Evolutionary conservation across 1,284 basidiomycete species (phyloP).

Genomic region (Marasmius oreades): DNA sequence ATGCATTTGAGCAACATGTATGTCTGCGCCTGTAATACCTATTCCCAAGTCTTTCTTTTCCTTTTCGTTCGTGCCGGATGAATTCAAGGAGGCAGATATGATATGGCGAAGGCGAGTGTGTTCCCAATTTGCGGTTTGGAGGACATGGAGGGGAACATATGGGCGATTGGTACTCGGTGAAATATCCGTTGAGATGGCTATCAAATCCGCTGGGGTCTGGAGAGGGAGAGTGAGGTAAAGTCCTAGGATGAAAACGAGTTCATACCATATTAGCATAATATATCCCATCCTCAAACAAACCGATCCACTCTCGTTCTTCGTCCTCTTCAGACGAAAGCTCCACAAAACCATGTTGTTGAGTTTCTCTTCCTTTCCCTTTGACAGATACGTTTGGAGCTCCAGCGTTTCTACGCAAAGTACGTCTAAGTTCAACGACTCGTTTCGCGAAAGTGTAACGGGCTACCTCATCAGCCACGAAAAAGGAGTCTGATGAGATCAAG

Average conservation of each 20-base stretch:
- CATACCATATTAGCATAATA: slow-evolving; percentile 88
- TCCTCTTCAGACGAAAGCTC: slow-evolving; percentile 40
- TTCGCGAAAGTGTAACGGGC: slow-evolving; percentile 81
- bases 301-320: slow-evolving; percentile 63
- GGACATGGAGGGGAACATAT: slow-evolving; percentile 61
- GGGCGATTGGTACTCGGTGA: slow-evolving; percentile 68
- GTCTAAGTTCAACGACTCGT: slow-evolving; percentile 69
- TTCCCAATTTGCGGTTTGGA: slow-evolving; percentile 80
- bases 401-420: not conserved
- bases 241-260: slow-evolving; percentile 10
- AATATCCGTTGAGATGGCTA: slow-evolving; percentile 66
- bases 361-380: slow-evolving; percentile 17
- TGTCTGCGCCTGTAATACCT: slow-evolving; percentile 44
- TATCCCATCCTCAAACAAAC: slow-evolving; percentile 76
- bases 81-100: slow-evolving; percentile 41
- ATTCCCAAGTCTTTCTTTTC: slow-evolving; percentile 61
- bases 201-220: slow-evolving; percentile 75
- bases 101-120: slow-evolving; percentile 60
- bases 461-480: slow-evolving; percentile 79
- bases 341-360: not conserved
- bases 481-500: slow-evolving; percentile 72
- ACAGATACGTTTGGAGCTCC: slow-evolving; percentile 24
- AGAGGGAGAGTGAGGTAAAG: not conserved
- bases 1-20: slow-evolving; percentile 21
- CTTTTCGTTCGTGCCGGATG: slow-evolving; percentile 21